These are phyloP conservation scores for Paracorniculantispora psalliotae DNA, from an alignment of 2,329 filamentous ascomycete species.

Conservation along the genomic window DNA sequence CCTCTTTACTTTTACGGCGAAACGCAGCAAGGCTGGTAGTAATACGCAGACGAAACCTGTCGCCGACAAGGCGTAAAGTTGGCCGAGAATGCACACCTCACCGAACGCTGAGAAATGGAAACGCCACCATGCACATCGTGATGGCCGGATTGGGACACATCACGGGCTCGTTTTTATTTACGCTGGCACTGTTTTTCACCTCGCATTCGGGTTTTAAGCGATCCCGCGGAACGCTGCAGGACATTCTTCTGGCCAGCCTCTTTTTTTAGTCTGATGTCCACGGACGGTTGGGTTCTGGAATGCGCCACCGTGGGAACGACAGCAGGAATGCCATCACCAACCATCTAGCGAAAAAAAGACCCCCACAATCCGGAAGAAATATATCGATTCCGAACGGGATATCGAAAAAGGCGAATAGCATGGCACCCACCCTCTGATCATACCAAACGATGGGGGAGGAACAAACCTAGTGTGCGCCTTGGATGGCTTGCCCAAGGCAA, in stretches of 20 bases:
- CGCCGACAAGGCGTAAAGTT: no score
- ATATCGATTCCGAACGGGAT: background rate
- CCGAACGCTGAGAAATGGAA: no score
- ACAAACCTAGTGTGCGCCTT: no score
- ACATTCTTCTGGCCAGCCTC: no score
- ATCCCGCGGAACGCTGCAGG: no score
- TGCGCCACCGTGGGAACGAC: background rate
- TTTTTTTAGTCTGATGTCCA: background rate
- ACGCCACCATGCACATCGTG: no score
- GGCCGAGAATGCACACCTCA: no score
- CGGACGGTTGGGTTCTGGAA: background rate
- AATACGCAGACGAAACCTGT: background rate
- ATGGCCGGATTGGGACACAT: no score
- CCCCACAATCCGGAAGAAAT: background rate
- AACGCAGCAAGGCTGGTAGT: slow-evolving; percentile 17
- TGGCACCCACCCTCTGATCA: no score
- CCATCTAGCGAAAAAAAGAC: background rate
- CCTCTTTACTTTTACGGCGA: slow-evolving; percentile 52
- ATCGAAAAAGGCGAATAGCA: background rate
- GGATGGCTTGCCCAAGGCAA: background rate
- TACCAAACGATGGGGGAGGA: no score
- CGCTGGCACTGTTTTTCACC: no score
- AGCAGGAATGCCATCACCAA: background rate
- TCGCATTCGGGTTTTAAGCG: background rate
- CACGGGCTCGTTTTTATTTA: no score